Conservation (phyloP, 768 basidiomycete genomes). For the Antrodiella citrinella region DNA sequence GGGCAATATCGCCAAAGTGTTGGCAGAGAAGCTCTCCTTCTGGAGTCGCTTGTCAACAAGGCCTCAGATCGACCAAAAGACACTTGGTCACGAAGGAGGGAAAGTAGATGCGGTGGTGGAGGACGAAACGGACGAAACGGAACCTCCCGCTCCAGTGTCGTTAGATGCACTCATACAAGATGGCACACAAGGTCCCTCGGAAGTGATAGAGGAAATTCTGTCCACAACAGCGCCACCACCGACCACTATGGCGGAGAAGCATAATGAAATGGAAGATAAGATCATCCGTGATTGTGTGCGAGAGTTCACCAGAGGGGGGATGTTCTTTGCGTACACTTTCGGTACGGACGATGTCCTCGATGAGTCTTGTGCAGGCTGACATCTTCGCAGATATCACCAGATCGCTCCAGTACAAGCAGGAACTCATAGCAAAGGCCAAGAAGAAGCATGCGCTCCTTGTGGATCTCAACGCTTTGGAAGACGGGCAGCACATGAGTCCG, state of each 20-base stretch:
- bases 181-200: constrained; percentile 28
- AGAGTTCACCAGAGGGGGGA: constrained; percentile 75
- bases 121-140: constrained; percentile 12
- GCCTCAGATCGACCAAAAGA: no score
- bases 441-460: constrained; percentile 52
- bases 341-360: constrained; percentile 36
- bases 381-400: constrained; percentile 62
- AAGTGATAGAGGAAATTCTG: constrained; percentile 50
- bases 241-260: constrained; percentile 52
- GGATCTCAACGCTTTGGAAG: constrained; percentile 45
- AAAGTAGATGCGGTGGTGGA: constrained; percentile 6
- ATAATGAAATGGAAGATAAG: constrained; percentile 74
- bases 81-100: neutral
- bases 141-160: constrained; percentile 9
- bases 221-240: constrained; percentile 57
- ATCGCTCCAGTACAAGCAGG: constrained; percentile 74
- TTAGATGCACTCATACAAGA: constrained; percentile 21
- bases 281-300: constrained; percentile 72
- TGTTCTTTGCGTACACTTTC: constrained; percentile 86
- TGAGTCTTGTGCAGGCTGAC: neutral
- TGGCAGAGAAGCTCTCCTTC: constrained; percentile 64
- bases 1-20: constrained; percentile 49
- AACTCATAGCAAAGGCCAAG: constrained; percentile 48
- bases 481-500: constrained; percentile 18
- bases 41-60: constrained; percentile 56